These are phyloP conservation scores for Dissophora ornata DNA, from an alignment of 192 early-diverging fungal genomes.

Conservation along the genomic window DNA sequence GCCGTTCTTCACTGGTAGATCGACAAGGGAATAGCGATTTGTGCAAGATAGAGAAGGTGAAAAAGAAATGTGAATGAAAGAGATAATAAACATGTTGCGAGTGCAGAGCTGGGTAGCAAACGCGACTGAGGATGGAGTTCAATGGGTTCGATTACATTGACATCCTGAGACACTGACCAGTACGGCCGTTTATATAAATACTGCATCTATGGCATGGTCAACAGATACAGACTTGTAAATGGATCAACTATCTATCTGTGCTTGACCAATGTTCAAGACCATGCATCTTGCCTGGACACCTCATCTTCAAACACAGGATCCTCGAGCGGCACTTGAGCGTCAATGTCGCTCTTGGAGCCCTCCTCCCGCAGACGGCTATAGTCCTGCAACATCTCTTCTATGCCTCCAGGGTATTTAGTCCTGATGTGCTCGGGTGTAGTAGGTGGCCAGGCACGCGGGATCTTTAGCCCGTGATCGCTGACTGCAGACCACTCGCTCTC, in stretches of 20 bases:
- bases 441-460: constrained; percentile 11
- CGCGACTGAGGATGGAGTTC: too few species aligned
- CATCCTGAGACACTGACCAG: too few species aligned
- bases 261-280: too few species aligned
- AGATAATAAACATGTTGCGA: too few species aligned
- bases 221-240: too few species aligned
- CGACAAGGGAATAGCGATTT: too few species aligned
- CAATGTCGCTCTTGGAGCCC: background rate
- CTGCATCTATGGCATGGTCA: too few species aligned
- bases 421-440: constrained; percentile 40
- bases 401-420: constrained; percentile 30
- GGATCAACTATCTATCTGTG: too few species aligned
- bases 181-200: too few species aligned
- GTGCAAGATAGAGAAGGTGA: background rate
- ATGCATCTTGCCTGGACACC: constrained; percentile 16
- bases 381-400: constrained; percentile 28
- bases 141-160: too few species aligned
- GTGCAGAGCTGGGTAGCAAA: too few species aligned
- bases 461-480: background rate
- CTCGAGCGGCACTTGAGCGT: background rate
- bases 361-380: constrained; percentile 18
- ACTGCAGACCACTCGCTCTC: background rate
- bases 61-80: background rate
- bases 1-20: constrained; percentile 5
- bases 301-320: background rate